These are phyloP conservation scores for Neopestalotiopsis sp. DNA, from an alignment of 2,329 filamentous ascomycete species.

Conservation along the genomic window DNA sequence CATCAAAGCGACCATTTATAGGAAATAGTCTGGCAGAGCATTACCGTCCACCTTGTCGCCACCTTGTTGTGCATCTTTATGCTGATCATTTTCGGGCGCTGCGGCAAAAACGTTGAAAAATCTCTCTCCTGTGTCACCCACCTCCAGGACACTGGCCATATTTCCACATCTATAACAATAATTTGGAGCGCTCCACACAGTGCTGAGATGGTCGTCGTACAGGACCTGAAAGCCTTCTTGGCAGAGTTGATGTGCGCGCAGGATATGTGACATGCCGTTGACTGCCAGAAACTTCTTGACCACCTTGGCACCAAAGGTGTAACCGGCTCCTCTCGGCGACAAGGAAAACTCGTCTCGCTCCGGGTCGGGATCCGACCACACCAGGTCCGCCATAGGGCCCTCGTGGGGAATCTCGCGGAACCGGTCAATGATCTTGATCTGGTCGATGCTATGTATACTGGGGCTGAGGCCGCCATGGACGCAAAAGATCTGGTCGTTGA, in stretches of 20 bases:
- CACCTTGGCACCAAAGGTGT: constrained; percentile 96
- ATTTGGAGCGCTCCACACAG: constrained; percentile 97
- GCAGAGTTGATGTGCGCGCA: constrained; percentile 97
- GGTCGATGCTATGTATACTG: constrained; percentile 96
- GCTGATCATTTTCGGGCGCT: constrained; percentile 91
- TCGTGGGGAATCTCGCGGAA: constrained; percentile 99
- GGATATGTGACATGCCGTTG: constrained; percentile 96
- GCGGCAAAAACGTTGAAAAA: constrained; percentile 99
- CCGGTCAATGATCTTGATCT: constrained; percentile 99
- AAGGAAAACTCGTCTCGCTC: constrained; percentile 97
- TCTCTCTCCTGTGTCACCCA: constrained; percentile 88
- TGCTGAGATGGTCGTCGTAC: constrained; percentile 92
- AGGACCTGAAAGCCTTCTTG: constrained; percentile 98
- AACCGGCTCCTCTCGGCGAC: constrained; percentile 90
- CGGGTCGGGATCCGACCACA: constrained; percentile 98
- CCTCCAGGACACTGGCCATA: constrained; percentile 94
- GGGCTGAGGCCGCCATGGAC: constrained; percentile 91
- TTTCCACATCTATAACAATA: constrained; percentile 97
- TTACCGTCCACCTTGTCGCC: constrained; percentile 73
- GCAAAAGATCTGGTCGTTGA: constrained; percentile 98
- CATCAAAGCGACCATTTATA: constrained; percentile 47
- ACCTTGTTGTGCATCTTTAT: constrained; percentile 82
- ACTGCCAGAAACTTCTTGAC: constrained; percentile 98
- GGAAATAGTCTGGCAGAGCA: constrained; percentile 73
- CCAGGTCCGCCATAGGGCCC: constrained; percentile 98